phyloP scores from a whole-genome alignment of 1,284 basidiomycete species.

The Inonotus obliquus region DNA sequence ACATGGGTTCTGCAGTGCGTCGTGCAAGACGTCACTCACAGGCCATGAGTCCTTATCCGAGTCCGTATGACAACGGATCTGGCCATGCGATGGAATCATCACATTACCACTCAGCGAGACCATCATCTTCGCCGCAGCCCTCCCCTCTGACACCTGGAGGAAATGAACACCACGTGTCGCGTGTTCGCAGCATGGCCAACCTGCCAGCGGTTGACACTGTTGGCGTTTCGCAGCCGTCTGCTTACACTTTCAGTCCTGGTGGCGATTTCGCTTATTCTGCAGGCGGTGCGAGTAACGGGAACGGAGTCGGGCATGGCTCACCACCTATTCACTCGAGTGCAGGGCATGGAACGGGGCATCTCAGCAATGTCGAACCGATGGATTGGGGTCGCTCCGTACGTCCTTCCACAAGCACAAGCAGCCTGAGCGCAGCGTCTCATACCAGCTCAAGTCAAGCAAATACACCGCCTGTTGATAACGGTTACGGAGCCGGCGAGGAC shows the following conservation, averaged over 20 bases:
- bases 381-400: constrained; percentile 38
- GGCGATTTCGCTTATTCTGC: constrained; percentile 77
- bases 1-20: constrained; percentile 34
- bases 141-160: constrained; percentile 21
- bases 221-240: constrained; percentile 1
- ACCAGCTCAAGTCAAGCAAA: constrained; percentile 72
- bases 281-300: constrained; percentile 25
- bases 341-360: constrained; percentile 35
- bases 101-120: constrained; percentile 34
- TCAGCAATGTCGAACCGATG: constrained; percentile 41
- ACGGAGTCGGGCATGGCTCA: constrained; percentile 16
- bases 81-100: constrained; percentile 28
- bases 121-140: constrained; percentile 70
- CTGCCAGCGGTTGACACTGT: constrained; percentile 56
- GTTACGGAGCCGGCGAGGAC: constrained; percentile 48
- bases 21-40: constrained; percentile 72
- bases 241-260: constrained; percentile 60
- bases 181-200: constrained; percentile 75
- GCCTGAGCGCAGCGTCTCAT: constrained; percentile 64
- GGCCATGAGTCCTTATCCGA: constrained; percentile 78
- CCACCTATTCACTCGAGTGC: constrained; percentile 11
- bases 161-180: constrained; percentile 9
- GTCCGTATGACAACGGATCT: constrained; percentile 64
- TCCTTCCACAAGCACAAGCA: constrained; percentile 70
- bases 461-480: constrained; percentile 63